These are phyloP conservation scores for Lathyrus oleraceus DNA, from an alignment of 306 rosid species.

Conservation along the genomic window DNA sequence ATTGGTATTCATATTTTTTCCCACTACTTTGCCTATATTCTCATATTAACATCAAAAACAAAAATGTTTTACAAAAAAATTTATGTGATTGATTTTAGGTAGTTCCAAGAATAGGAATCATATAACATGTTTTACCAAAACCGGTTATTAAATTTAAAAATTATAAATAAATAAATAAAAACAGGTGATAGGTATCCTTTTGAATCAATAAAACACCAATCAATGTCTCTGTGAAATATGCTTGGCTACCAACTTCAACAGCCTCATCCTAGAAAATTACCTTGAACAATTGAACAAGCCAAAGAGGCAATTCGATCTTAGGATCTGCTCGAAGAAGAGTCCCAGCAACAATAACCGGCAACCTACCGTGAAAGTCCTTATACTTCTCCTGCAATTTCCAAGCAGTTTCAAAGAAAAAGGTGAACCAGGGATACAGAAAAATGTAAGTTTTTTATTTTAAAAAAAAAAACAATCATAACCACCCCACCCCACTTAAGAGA, in stretches of 20 bases:
- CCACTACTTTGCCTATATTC: neutral
- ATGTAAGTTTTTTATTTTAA: neutral
- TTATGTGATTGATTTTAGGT: neutral
- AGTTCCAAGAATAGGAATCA: slow-evolving; percentile 2
- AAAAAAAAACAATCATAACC: neutral
- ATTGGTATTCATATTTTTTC: neutral
- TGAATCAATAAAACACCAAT: slow-evolving; percentile 1
- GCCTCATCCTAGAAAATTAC: slow-evolving; percentile 47
- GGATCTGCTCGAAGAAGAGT: slow-evolving; percentile 81
- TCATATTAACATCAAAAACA: neutral
- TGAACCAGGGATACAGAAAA: slow-evolving; percentile 9
- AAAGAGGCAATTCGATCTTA: slow-evolving; percentile 85
- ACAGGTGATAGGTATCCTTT: neutral
- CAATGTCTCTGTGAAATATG: neutral
- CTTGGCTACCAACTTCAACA: no score
- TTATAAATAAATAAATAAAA: no score
- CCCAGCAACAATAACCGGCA: slow-evolving; percentile 82
- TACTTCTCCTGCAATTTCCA: slow-evolving; percentile 68
- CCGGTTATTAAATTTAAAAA: neutral
- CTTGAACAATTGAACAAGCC: slow-evolving; percentile 92
- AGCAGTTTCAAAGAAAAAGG: slow-evolving; percentile 14
- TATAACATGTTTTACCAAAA: neutral
- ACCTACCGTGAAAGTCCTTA: slow-evolving; percentile 69
- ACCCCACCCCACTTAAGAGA: neutral
- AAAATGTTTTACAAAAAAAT: neutral